Conservation (phyloP, 1,139 yeast genomes). For the Hyphopichia wangnamkhiaoensis region DNA sequence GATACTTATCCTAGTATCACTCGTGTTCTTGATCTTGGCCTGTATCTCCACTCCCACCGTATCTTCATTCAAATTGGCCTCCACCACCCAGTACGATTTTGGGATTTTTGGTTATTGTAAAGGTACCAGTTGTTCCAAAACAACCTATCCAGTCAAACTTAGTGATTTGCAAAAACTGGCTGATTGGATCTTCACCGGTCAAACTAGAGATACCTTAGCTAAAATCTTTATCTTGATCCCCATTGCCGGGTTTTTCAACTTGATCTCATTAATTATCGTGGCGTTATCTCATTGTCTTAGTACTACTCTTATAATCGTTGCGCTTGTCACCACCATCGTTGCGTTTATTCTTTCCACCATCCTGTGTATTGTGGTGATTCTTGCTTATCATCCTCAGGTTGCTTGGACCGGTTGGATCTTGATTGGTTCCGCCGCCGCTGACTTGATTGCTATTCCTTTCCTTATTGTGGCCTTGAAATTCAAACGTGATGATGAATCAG, state of each 20-base stretch:
- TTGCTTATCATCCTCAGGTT: slow-evolving; percentile 63
- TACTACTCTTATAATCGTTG: slow-evolving; percentile 20
- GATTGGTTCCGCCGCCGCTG: slow-evolving; percentile 63
- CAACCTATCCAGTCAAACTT: slow-evolving; percentile 36
- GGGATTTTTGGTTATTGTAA: slow-evolving; percentile 88
- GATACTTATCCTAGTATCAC: slow-evolving; percentile 34
- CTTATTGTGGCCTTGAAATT: slow-evolving; percentile 26
- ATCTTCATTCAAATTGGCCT: slow-evolving; percentile 36
- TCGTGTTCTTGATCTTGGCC: slow-evolving; percentile 53
- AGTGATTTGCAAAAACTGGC: slow-evolving; percentile 16
- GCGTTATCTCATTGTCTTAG: slow-evolving; percentile 28
- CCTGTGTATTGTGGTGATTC: slow-evolving; percentile 52
- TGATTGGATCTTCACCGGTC: slow-evolving; percentile 26
- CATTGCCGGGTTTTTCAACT: slow-evolving; percentile 77
- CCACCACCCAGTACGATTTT: slow-evolving; percentile 52
- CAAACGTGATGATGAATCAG: slow-evolving; percentile 17
- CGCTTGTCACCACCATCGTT: slow-evolving; percentile 36
- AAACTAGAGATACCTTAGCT: slow-evolving; percentile 65
- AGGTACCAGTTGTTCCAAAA: slow-evolving; percentile 46
- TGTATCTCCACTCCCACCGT: slow-evolving; percentile 53
- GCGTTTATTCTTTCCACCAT: slow-evolving; percentile 55
- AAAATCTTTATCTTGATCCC: slow-evolving; percentile 78
- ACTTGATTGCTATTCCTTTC: slow-evolving; percentile 36
- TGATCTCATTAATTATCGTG: slow-evolving; percentile 41
- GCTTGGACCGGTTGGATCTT: slow-evolving; percentile 72